phyloP scores from a whole-genome alignment of 441 rosid genomes.

The Euphorbia schlechtendalii region DNA sequence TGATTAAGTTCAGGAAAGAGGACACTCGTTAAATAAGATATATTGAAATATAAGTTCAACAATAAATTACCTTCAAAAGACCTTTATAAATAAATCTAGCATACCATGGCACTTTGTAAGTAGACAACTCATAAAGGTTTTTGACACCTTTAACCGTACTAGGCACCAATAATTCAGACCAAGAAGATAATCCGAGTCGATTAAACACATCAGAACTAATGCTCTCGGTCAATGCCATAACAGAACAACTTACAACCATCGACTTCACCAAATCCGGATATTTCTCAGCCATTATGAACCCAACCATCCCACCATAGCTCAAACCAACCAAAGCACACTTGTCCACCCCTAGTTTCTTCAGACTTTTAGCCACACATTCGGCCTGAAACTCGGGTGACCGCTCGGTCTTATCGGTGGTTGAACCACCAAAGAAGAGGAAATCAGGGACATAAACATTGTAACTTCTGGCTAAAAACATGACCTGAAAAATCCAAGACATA shows the following conservation, averaged over 20 bases:
- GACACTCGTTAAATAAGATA: too few species aligned
- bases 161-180: conserved; percentile 34
- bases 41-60: background rate
- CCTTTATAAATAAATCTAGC: conserved; percentile 25
- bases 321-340: conserved; percentile 31
- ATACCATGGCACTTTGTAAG: conserved; percentile 18
- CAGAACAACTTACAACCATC: conserved; percentile 25
- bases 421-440: too few species aligned
- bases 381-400: conserved; percentile 37
- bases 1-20: too few species aligned
- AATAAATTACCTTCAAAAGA: conserved; percentile 13
- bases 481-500: conserved; percentile 38
- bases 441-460: conserved; percentile 40
- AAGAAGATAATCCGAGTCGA: conserved; percentile 24
- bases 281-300: conserved; percentile 36
- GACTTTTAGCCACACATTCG: conserved; percentile 30
- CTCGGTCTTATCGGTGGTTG: conserved; percentile 17
- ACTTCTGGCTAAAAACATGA: conserved; percentile 20
- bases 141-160: conserved; percentile 15
- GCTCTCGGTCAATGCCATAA: conserved; percentile 29
- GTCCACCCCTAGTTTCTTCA: conserved; percentile 32
- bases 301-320: conserved; percentile 38
- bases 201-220: conserved; percentile 1
- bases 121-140: background rate
- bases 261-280: conserved; percentile 33